Evolutionary conservation across 1,284 basidiomycete genomes (phyloP).

Genomic region (Heterobasidion annosum): DNA sequence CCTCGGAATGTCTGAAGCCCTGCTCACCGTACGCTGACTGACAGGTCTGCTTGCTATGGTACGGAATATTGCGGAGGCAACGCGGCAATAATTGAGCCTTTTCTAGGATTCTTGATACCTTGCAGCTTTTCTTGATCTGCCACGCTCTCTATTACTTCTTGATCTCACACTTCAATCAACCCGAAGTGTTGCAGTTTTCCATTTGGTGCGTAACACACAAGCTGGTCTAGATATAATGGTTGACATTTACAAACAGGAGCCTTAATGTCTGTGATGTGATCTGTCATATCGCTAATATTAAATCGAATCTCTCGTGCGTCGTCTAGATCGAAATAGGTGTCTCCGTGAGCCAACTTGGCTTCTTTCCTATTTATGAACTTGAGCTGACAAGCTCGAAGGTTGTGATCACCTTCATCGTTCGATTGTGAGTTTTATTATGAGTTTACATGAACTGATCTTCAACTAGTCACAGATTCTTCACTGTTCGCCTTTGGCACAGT

Average conservation of each 20-base stretch:
- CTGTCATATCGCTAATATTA: no score
- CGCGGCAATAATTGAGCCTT: background rate
- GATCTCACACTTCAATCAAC: background rate
- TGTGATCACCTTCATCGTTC: conserved; percentile 6
- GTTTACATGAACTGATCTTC: background rate
- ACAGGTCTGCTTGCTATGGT: background rate
- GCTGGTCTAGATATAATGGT: background rate
- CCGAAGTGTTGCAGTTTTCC: background rate
- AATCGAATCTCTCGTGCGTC: background rate
- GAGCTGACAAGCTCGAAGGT: background rate
- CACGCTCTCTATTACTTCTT: conserved; percentile 6
- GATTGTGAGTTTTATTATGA: background rate
- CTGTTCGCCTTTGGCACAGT: conserved; percentile 8
- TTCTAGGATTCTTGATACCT: conserved; percentile 3
- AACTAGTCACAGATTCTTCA: conserved; percentile 3
- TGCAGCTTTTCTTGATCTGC: conserved; percentile 5
- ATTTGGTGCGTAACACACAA: conserved; percentile 3
- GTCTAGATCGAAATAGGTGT: conserved; percentile 5
- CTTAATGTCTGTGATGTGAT: conserved; percentile 2
- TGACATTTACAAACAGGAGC: background rate
- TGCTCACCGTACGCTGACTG: no score
- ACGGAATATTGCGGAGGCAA: no score
- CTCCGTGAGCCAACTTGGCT: background rate
- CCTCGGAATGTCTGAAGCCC: no score
- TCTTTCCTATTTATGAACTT: no score